Evolutionary conservation across 1,284 basidiomycete species (phyloP).

Genomic region (Malassezia japonica): DNA sequence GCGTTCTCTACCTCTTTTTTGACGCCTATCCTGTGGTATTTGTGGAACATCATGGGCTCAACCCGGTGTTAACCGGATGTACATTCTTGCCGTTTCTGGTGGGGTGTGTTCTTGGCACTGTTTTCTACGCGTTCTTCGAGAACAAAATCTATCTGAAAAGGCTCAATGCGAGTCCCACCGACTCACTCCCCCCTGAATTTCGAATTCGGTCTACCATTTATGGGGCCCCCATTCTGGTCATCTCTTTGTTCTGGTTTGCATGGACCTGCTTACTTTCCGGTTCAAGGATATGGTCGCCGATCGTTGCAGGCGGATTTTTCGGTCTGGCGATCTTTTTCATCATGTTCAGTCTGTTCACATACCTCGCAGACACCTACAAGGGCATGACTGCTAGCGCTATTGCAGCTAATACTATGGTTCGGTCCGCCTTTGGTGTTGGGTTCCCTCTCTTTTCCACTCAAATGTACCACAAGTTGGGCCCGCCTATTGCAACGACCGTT

Average conservation of each 20-base stretch:
- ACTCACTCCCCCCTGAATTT: conserved; percentile 35
- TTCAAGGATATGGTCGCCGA: conserved; percentile 49
- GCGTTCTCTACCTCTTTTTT: conserved; percentile 38
- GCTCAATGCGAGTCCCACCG: conserved; percentile 20
- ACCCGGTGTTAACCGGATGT: conserved; percentile 31
- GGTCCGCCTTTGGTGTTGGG: conserved; percentile 58
- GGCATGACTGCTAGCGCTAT: conserved; percentile 53
- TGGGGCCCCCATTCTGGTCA: conserved; percentile 44
- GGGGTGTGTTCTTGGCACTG: conserved; percentile 23
- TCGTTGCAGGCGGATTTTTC: conserved; percentile 52
- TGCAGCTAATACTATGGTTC: conserved; percentile 61
- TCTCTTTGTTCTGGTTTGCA: conserved; percentile 50
- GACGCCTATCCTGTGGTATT: conserved; percentile 48
- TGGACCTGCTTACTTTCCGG: conserved; percentile 26
- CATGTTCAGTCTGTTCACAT: conserved; percentile 51
- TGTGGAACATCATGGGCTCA: conserved; percentile 32
- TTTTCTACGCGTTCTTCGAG: conserved; percentile 22
- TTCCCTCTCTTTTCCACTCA: conserved; percentile 53
- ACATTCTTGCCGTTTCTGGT: conserved; percentile 47
- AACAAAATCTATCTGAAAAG: conserved; percentile 21
- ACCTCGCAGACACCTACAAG: conserved; percentile 53
- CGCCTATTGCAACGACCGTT: conserved; percentile 64
- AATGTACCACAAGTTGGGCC: conserved; percentile 56
- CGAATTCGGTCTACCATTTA: conserved; percentile 40
- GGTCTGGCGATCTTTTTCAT: conserved; percentile 54